A percentile compares a stretch with the other conserved stretches of the same genome.
Evolutionary conservation across 352 stramenopile species (phyloP).

Genomic region (Aphanomyces stellatus): DNA sequence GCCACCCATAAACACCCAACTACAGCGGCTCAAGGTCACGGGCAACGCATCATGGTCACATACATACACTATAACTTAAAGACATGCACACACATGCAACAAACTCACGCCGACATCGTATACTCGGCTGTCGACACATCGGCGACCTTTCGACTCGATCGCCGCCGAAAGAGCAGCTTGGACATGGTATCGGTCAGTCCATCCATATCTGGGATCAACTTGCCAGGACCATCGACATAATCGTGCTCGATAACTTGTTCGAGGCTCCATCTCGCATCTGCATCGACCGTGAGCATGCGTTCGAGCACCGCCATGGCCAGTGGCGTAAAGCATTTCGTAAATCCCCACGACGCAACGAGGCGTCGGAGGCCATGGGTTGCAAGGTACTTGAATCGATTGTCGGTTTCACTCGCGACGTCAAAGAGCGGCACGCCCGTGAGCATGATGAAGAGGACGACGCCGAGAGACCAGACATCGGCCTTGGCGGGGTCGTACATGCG

Average conservation of each 20-base stretch:
- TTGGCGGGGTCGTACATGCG: constrained; percentile 1
- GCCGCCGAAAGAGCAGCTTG: neutral
- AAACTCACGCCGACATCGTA: too few species aligned
- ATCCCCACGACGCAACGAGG: constrained; percentile 31
- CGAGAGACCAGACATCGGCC: constrained; percentile 22
- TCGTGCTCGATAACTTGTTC: constrained; percentile 30
- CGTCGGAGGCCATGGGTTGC: constrained; percentile 28
- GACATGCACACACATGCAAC: too few species aligned
- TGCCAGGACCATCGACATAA: constrained; percentile 26
- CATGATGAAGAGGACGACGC: constrained; percentile 21
- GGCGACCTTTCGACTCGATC: constrained; percentile 4
- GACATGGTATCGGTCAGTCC: neutral
- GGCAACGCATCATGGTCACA: neutral
- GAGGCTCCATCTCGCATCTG: constrained; percentile 27
- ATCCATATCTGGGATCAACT: neutral
- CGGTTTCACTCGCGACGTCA: constrained; percentile 66
- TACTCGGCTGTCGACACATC: neutral
- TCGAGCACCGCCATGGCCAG: constrained; percentile 32
- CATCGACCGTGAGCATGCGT: constrained; percentile 34
- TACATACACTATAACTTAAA: neutral
- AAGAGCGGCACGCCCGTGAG: constrained; percentile 44
- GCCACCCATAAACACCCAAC: neutral
- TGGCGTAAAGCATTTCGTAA: constrained; percentile 22
- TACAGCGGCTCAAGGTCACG: neutral
- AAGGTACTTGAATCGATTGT: constrained; percentile 63